Evolutionary conservation across 2,329 filamentous ascomycete species (phyloP), one percentile per base, ranked within the genome.

Genomic region (Chaetomiaceae sp.): DNA sequence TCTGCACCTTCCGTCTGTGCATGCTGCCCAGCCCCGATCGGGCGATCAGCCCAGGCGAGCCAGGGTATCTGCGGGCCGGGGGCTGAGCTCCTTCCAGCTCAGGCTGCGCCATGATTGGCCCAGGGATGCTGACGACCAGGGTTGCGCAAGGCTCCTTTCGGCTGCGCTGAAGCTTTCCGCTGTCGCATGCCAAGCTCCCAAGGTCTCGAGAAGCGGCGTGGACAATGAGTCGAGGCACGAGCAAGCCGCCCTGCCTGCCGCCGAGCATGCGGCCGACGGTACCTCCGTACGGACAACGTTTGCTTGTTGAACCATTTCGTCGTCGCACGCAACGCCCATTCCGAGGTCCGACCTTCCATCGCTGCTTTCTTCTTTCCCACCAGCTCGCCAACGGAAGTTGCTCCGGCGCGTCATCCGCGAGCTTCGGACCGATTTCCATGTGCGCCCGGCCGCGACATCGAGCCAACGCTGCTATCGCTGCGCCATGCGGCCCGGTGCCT

Each of bases 401-500:
- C 47, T 43, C 38, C n/a, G 23, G 14, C 37, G n/a, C 29, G 6
- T 17, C 40, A 48, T 49, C 45, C 39, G n/a, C 48, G 38, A 48
- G 25, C 23, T 27, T 33, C 47, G 33, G 43, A 44, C 40, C 49
- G n/a, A 39, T 44, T 22, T 23, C 50, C 51, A 55, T 54, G 57
- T 54, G 54, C 51, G 38, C 51, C 46, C 54, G 51, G 47, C 50
- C 36, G 34, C 47, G 43, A 46, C 40, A 27, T 47, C 44, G 34
- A 50, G 45, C 51, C 48, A 51, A 53, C 49, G 40, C 29, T 17
- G 34, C 33, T 39, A 4, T 29, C 51, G 51, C 56, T 60, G 57
- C 57, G 59, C 60, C 57, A 63, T 63, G 61, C 27, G 58, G 59
- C 59, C 55, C 55, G 57, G 57, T 47, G 47, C 53, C 39, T 59